These are phyloP conservation scores for Leccinum subgranulosum DNA, from an alignment of 768 basidiomycete genomes.

Conservation along the genomic window DNA sequence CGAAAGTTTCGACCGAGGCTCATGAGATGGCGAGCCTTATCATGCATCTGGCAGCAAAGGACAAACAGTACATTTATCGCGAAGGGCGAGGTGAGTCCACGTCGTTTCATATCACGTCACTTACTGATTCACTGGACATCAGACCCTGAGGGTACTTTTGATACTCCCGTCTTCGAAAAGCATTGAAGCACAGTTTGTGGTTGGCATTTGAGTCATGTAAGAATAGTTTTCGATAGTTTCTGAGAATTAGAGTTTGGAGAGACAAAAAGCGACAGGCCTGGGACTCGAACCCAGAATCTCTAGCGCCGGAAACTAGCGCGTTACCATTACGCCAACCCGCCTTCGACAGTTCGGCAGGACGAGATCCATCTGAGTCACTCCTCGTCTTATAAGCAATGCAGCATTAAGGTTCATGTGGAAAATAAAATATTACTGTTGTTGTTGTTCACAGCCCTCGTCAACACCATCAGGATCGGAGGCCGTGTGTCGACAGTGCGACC, in stretches of 20 bases:
- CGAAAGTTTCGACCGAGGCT: constrained; percentile 52
- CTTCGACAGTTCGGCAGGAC: constrained; percentile 5
- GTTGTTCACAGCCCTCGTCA: no score
- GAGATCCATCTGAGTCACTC: not conserved
- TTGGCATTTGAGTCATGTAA: not conserved
- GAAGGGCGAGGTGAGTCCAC: constrained; percentile 50
- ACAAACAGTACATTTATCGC: constrained; percentile 56
- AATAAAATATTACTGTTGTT: no score
- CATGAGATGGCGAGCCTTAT: constrained; percentile 57
- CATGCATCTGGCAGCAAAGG: constrained; percentile 59
- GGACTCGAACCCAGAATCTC: constrained; percentile 64
- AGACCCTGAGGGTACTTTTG: constrained; percentile 41
- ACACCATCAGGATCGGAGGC: no score
- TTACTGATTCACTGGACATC: not conserved
- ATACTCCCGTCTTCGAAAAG: constrained; percentile 41
- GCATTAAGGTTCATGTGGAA: no score
- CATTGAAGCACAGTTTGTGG: not conserved
- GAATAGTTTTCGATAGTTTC: not conserved
- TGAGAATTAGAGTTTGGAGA: not conserved
- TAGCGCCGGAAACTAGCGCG: constrained; percentile 65
- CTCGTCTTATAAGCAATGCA: no score
- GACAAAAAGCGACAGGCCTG: constrained; percentile 49
- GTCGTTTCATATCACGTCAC: no score
- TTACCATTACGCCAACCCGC: constrained; percentile 65
- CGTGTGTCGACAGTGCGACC: no score